Percentiles rank a stretch among this genome's conserved stretches.
Conservation (phyloP, 2,329 filamentous ascomycete genomes). For the Aspergillus carbonarius region DNA sequence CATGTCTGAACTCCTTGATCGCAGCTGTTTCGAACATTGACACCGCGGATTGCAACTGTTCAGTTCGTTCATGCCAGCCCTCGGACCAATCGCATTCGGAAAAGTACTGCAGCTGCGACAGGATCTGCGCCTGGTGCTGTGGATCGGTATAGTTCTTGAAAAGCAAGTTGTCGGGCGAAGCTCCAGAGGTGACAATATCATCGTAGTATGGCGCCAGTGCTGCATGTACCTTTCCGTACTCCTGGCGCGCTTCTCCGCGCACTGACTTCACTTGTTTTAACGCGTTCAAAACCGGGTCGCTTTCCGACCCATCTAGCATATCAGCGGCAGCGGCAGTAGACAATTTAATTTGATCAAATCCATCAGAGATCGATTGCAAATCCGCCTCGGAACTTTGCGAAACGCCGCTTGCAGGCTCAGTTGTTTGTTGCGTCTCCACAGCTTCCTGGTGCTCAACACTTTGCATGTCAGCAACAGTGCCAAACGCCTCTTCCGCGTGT, state of each 20-base stretch:
- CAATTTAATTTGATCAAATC: constrained; percentile 76
- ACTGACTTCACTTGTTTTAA: constrained; percentile 73
- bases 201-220: constrained; percentile 84
- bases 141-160: constrained; percentile 87
- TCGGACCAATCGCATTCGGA: constrained; percentile 75
- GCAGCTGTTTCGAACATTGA: constrained; percentile 88
- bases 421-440: constrained; percentile 16
- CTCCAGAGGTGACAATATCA: constrained; percentile 69
- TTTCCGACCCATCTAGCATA: constrained; percentile 49
- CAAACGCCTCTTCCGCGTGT: constrained; percentile 69
- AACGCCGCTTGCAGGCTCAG: constrained; percentile 15
- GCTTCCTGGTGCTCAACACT: constrained; percentile 29
- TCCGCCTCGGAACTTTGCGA: constrained; percentile 17
- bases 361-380: constrained; percentile 56
- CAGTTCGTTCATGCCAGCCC: constrained; percentile 69
- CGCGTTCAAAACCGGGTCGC: constrained; percentile 65
- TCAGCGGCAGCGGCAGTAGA: constrained; percentile 36
- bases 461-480: constrained; percentile 29
- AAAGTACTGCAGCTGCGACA: constrained; percentile 77
- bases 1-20: constrained; percentile 86
- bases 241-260: constrained; percentile 78
- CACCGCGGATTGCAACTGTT: constrained; percentile 71
- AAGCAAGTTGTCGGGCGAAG: constrained; percentile 74
- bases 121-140: constrained; percentile 84
- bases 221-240: constrained; percentile 89